Conservation (phyloP, 352 stramenopile species). For the Globisporangium sylvaticum region DNA sequence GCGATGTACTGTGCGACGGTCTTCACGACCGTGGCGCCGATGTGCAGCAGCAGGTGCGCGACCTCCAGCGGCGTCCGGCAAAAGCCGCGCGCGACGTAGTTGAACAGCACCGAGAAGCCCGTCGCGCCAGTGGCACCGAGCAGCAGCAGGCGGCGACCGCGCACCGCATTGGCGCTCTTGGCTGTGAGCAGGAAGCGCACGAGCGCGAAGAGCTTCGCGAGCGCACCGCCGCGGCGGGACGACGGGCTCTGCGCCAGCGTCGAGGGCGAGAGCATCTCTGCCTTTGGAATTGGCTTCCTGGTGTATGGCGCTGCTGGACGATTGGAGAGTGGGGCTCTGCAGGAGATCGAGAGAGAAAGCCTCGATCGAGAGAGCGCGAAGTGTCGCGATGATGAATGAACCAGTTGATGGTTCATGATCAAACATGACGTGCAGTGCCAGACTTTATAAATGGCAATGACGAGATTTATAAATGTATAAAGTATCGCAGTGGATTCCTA, state of each 20-base stretch:
- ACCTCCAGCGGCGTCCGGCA: slow-evolving; percentile 13
- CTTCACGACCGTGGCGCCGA: neutral
- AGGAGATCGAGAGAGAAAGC: neutral
- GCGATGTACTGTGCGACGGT: slow-evolving; percentile 6
- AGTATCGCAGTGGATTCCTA: neutral
- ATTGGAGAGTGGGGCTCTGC: neutral
- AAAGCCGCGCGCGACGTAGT: slow-evolving; percentile 9
- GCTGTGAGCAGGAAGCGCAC: slow-evolving; percentile 7
- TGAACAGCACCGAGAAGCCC: slow-evolving; percentile 2
- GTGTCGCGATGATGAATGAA: no score
- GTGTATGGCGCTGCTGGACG: neutral
- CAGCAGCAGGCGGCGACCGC: slow-evolving; percentile 1
- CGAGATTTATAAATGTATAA: neutral
- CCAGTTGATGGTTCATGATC: no score
- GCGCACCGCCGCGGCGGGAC: neutral
- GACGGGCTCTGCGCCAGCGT: neutral
- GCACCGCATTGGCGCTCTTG: slow-evolving; percentile 1
- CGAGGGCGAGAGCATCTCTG: slow-evolving; percentile 5
- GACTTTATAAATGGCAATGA: no score
- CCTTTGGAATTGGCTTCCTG: neutral
- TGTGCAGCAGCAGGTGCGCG: slow-evolving; percentile 5
- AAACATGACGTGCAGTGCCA: no score
- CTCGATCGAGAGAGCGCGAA: neutral
- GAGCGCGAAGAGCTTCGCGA: slow-evolving; percentile 3
- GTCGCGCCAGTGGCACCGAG: neutral